These are phyloP conservation scores for Leucogyrophana mollusca DNA, from an alignment of 768 basidiomycete species.

Conservation along the genomic window DNA sequence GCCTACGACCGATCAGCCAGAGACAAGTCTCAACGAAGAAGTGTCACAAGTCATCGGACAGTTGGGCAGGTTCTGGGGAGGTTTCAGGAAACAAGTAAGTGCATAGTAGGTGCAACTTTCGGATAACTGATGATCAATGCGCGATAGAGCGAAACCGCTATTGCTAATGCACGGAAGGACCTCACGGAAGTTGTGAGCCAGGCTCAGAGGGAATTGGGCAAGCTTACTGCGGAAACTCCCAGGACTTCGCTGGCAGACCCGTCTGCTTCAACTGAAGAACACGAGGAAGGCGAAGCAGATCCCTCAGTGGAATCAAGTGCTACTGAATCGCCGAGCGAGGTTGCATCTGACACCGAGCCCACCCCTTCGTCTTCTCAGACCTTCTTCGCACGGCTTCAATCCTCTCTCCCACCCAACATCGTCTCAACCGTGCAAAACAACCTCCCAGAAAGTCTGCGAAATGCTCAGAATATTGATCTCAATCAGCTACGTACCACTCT, in stretches of 20 bases:
- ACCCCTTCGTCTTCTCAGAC: slow-evolving; percentile 33
- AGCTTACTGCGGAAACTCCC: slow-evolving; percentile 45
- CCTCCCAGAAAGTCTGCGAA: slow-evolving; percentile 63
- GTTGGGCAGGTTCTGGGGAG: slow-evolving; percentile 85
- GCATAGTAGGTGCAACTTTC: background rate
- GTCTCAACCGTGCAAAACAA: slow-evolving; percentile 65
- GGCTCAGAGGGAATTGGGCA: slow-evolving; percentile 74
- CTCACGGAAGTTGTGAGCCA: slow-evolving; percentile 70
- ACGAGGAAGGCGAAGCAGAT: slow-evolving; percentile 18
- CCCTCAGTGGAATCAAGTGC: slow-evolving; percentile 26
- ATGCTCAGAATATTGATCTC: slow-evolving; percentile 68
- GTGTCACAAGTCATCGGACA: slow-evolving; percentile 88
- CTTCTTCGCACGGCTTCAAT: slow-evolving; percentile 69
- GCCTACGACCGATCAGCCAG: slow-evolving; percentile 38
- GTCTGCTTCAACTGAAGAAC: slow-evolving; percentile 9
- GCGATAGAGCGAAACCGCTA: slow-evolving; percentile 62
- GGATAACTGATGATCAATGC: slow-evolving; percentile 3
- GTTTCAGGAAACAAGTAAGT: slow-evolving; percentile 83
- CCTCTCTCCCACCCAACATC: slow-evolving; percentile 73
- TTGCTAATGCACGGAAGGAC: slow-evolving; percentile 73
- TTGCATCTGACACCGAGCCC: slow-evolving; percentile 18
- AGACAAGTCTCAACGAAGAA: slow-evolving; percentile 76
- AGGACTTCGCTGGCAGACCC: background rate
- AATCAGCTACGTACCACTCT: slow-evolving; percentile 64
- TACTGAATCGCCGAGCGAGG: slow-evolving; percentile 15